Percentiles rank a stretch among this genome's conserved stretches.
Conservation (phyloP, 768 basidiomycete species). For the Nidularia sp. region DNA sequence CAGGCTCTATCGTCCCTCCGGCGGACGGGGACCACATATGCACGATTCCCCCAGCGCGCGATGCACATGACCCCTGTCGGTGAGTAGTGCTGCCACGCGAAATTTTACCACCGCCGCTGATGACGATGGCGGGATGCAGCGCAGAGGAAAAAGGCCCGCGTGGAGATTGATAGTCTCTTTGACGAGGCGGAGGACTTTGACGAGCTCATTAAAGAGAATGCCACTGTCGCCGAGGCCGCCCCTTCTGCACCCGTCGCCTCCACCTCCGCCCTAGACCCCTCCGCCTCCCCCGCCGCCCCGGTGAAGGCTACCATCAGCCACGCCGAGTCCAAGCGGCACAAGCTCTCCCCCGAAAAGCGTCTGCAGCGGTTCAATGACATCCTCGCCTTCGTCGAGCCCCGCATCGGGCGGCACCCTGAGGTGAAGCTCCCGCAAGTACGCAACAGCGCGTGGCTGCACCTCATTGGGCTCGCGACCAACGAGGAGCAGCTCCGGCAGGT, state of each 20-base stretch:
- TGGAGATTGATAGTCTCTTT: slow-evolving; percentile 25
- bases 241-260: slow-evolving; percentile 5
- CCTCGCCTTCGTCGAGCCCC: slow-evolving; percentile 27
- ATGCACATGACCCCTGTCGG: slow-evolving; percentile 17
- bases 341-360: slow-evolving; percentile 25
- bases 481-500: slow-evolving; percentile 45
- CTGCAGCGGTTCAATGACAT: slow-evolving; percentile 27
- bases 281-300: not conserved
- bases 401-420: slow-evolving; percentile 33
- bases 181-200: slow-evolving; percentile 15
- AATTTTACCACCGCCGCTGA: slow-evolving; percentile 3
- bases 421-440: slow-evolving; percentile 30
- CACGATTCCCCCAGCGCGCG: slow-evolving; percentile 1
- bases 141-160: slow-evolving; percentile 25
- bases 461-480: slow-evolving; percentile 46
- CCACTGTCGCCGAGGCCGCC: not conserved
- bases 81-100: slow-evolving; percentile 8
- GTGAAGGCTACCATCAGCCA: not conserved
- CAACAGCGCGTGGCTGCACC: slow-evolving; percentile 43
- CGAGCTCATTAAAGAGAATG: slow-evolving; percentile 11
- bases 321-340: slow-evolving; percentile 8
- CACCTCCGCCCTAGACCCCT: not conserved
- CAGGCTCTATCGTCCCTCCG: not conserved
- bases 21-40: not conserved
- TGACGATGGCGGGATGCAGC: slow-evolving; percentile 11